Evolutionary conservation across 257 asterid genomes (phyloP).

Genomic region (Solanum piurae): DNA sequence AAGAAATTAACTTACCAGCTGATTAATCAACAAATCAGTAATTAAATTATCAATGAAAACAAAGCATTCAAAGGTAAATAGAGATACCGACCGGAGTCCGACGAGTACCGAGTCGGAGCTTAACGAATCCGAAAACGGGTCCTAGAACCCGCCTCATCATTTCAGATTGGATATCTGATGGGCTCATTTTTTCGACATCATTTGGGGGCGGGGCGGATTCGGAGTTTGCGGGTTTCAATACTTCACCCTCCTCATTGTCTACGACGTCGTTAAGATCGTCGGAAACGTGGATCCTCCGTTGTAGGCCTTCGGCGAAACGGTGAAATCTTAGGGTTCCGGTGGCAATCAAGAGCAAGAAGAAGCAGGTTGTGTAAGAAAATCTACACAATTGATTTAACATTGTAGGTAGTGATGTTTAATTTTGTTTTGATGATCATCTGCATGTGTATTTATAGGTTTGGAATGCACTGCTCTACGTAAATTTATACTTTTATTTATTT

Average conservation of each 20-base stretch:
- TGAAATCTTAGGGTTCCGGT: slow-evolving; percentile 8
- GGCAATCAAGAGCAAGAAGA: slow-evolving; percentile 29
- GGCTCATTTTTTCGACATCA: slow-evolving; percentile 37
- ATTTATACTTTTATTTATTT: no score
- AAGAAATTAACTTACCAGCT: no score
- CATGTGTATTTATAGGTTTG: not conserved
- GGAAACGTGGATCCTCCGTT: slow-evolving; percentile 63
- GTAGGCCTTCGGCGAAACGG: slow-evolving; percentile 25
- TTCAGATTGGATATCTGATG: slow-evolving; percentile 48
- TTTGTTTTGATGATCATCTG: not conserved
- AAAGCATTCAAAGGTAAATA: not conserved
- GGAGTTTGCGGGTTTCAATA: slow-evolving; percentile 34
- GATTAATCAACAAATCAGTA: no score
- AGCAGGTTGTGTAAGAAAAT: not conserved
- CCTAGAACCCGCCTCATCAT: slow-evolving; percentile 64
- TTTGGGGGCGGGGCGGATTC: slow-evolving; percentile 71
- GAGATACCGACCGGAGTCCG: slow-evolving; percentile 67
- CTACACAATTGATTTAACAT: not conserved
- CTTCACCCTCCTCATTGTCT: slow-evolving; percentile 81
- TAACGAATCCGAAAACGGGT: slow-evolving; percentile 84
- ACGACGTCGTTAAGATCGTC: slow-evolving; percentile 81
- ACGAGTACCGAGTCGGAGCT: slow-evolving; percentile 65
- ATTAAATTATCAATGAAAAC: not conserved
- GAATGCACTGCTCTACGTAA: not conserved
- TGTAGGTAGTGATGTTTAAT: not conserved